These are phyloP conservation scores for Fusarium begoniae DNA, from an alignment of 2,329 filamentous ascomycete species.

Conservation along the genomic window DNA sequence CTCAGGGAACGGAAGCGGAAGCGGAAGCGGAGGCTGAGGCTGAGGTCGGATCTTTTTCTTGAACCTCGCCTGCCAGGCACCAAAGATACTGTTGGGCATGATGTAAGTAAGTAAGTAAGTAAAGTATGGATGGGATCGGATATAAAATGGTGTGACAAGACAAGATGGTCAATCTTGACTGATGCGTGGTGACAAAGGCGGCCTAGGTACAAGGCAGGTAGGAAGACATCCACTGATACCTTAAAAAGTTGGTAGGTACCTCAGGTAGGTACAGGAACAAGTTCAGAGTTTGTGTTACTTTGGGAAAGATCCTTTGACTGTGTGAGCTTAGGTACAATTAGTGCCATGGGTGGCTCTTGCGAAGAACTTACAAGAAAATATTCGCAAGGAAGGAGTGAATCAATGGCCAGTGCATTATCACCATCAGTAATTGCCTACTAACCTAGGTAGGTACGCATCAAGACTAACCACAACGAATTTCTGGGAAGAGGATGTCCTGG, in stretches of 20 bases:
- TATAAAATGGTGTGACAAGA: conserved; percentile 11
- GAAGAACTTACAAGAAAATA: not conserved
- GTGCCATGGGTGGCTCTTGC: not conserved
- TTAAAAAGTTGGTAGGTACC: not conserved
- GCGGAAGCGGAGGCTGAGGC: not conserved
- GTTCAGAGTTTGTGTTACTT: not conserved
- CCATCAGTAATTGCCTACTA: not conserved
- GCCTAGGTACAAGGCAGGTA: not conserved
- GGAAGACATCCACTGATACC: not conserved
- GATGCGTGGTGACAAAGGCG: not conserved
- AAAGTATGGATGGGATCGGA: not conserved
- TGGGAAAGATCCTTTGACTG: not conserved
- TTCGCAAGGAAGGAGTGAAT: not conserved
- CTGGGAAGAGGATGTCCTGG: not conserved
- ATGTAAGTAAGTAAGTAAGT: conserved; percentile 2
- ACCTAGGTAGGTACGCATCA: not conserved
- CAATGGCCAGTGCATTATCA: not conserved
- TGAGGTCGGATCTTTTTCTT: not conserved
- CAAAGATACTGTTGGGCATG: conserved; percentile 25
- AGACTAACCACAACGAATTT: not conserved
- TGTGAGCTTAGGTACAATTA: too few relatives aligned
- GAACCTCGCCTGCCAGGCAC: not conserved
- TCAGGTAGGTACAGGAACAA: not conserved
- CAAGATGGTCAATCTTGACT: not conserved
- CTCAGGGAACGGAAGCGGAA: not conserved